phyloP scores from a whole-genome alignment of 2,329 filamentous ascomycete genomes.

The Madurella mycetomatis region DNA sequence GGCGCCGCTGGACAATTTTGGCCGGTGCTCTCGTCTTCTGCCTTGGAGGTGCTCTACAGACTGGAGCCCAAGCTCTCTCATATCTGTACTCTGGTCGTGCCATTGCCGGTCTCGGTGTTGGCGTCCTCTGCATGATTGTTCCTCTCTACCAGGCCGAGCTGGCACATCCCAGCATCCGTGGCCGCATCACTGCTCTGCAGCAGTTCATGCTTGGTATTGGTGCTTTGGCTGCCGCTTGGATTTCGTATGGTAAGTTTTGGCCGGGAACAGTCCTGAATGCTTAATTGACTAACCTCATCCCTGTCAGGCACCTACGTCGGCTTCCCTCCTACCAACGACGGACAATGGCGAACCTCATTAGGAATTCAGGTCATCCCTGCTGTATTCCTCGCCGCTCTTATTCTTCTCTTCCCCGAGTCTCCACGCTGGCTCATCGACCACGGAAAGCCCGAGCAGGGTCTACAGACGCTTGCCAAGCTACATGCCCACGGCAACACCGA shows the following conservation, averaged over 20 bases:
- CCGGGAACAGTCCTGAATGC: neutral
- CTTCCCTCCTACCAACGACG: constrained; percentile 28
- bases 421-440: constrained; percentile 74
- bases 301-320: constrained; percentile 23
- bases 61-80: constrained; percentile 52
- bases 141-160: constrained; percentile 75
- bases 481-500: constrained; percentile 63
- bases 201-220: constrained; percentile 82
- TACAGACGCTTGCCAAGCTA: constrained; percentile 62
- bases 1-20: constrained; percentile 67
- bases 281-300: neutral
- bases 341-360: constrained; percentile 46
- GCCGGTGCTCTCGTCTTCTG: constrained; percentile 67
- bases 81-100: constrained; percentile 68
- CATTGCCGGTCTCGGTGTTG: constrained; percentile 61
- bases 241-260: constrained; percentile 55
- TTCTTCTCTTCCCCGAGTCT: constrained; percentile 66
- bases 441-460: constrained; percentile 54
- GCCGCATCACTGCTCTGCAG: constrained; percentile 68
- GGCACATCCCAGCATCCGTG: constrained; percentile 72
- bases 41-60: constrained; percentile 69
- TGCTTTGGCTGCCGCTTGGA: constrained; percentile 67
- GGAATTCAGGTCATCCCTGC: constrained; percentile 61
- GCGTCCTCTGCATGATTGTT: constrained; percentile 40
- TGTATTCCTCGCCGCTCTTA: constrained; percentile 58